Evolutionary conservation across 768 basidiomycete species (phyloP), one percentile per base, ranked within the genome.

Genomic region (Naganishia friedmannii): DNA sequence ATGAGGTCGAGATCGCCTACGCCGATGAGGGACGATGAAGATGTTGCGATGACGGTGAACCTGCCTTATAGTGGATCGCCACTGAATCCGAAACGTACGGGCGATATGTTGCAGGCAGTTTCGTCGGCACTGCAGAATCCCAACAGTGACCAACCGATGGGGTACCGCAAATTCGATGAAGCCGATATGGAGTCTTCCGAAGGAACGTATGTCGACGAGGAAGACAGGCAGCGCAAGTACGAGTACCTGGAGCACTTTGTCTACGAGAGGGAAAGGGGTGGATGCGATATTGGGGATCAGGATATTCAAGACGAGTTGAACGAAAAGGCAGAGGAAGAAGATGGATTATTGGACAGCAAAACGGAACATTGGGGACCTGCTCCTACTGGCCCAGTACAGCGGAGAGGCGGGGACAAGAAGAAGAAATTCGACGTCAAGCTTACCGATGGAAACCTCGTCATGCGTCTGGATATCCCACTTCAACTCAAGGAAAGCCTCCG

Each of bases 381-480:
- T n/a, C 79, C 79, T 2, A 71, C 68, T 0, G 79, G 79, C 29
- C 72, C 77, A 6, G 77, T 80, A 1, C 70, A 75, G 9, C 58
- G 79, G 23, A 66, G 79, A 53, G 75, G 76, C 9, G 73, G 78
- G 39, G 76, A 77, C 54, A 77, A 79, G 57, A 74, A 73, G 29
- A 78, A 77, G 0, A 79, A 74, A 23, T 67, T 78, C 19, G 77
- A 79, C 60, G 58, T 72, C 19, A 23, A 67, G 53, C 68, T 73
- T 58, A 79, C 75, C 6, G 73, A 74, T 53, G 94, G 94, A 9
- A 92, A 96, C 79, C 85, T 95, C 53, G 91, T 95, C 19, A 83
- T 93, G 19, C 88, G 93, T 73, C 83, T 93, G 68, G 85, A 87
- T 56, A 90, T 96, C 1, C 94, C 94, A 8, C 88, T 90, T 3